These are phyloP conservation scores for Coniochaeta prunicola DNA, from an alignment of 2,329 filamentous ascomycete species.

Conservation along the genomic window DNA sequence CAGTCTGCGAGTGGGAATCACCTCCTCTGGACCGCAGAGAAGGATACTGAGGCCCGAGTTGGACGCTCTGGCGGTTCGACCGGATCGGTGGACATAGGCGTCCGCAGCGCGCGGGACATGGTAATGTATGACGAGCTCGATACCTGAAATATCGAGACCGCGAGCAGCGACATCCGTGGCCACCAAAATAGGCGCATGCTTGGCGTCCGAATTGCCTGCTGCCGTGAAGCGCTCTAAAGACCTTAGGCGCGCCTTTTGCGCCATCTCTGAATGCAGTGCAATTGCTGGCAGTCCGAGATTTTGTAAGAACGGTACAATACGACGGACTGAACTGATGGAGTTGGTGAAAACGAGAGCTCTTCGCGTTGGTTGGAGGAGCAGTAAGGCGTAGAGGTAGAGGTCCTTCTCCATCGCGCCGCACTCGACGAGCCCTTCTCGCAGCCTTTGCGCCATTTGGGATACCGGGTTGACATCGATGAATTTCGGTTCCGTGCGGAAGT, in stretches of 20 bases:
- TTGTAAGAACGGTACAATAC: conserved; percentile 76
- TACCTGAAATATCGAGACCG: conserved; percentile 85
- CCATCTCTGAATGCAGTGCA: conserved; percentile 87
- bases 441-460: conserved; percentile 76
- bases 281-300: conserved; percentile 71
- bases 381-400: conserved; percentile 82
- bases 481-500: conserved; percentile 78
- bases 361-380: conserved; percentile 73
- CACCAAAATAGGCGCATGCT: conserved; percentile 60
- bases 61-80: conserved; percentile 81
- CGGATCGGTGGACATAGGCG: conserved; percentile 91
- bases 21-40: conserved; percentile 87
- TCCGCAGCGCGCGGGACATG: conserved; percentile 89
- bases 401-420: conserved; percentile 95
- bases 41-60: conserved; percentile 75
- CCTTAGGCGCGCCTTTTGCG: conserved; percentile 88
- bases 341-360: conserved; percentile 92
- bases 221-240: conserved; percentile 84
- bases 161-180: conserved; percentile 92
- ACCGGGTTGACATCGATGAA: conserved; percentile 90
- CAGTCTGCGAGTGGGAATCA: conserved; percentile 72
- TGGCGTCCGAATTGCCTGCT: conserved; percentile 29
- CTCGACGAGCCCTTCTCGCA: conserved; percentile 87
- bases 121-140: conserved; percentile 90
- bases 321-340: conserved; percentile 86